Base-by-base conservation (phyloP, 805 yeast species). In the Metschnikowia arizonensis region DNA sequence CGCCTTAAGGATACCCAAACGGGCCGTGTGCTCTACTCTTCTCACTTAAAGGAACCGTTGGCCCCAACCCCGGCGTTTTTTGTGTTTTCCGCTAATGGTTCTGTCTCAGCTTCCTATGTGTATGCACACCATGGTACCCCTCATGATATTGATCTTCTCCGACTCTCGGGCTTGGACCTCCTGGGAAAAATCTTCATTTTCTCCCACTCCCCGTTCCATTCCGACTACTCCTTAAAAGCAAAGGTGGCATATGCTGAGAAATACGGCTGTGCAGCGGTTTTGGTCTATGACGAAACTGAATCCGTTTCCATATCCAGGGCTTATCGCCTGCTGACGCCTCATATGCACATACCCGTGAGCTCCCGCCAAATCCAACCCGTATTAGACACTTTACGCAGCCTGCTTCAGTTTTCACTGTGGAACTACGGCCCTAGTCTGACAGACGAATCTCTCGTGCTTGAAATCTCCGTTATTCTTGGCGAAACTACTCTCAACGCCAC, bases 61-160 rank as follows among this genome's bases (percentile, higher is more conserved):
- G 53, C 49, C 31, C 32, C 48, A 8, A 66, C 72, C 0, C 72
- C 72, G 2, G 65, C 70, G 1, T 68, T 50, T 44, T 52, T 56
- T 42, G 50, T 55, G 2, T 60, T 54, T 50, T 68, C 72, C 1
- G 32, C 29, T 5, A 57, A 50, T 36, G 73, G 68, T 1, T 43
- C 58, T 1, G 52, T 62, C 1, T 49, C 45, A 4, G 63, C 56
- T 0, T 54, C 50, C 10, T 68, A 55, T 49, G 45, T 69, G 2
- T 66, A 42, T 53, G 70, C 55, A 7, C 63, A 66, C 44, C 50
- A 55, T n/a, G 75, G 72, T 3, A 40, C 54, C 1, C 47, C 50
- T 1, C 56, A 53, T 1, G 76, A 71, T 43, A 66, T 59, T 38
- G 48, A 45, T 4, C 33, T 52, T 3, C 46, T 69, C 24, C 17